These are phyloP conservation scores for Warburgia ugandensis DNA, from an alignment of 164 flowering plant species.

Conservation along the genomic window DNA sequence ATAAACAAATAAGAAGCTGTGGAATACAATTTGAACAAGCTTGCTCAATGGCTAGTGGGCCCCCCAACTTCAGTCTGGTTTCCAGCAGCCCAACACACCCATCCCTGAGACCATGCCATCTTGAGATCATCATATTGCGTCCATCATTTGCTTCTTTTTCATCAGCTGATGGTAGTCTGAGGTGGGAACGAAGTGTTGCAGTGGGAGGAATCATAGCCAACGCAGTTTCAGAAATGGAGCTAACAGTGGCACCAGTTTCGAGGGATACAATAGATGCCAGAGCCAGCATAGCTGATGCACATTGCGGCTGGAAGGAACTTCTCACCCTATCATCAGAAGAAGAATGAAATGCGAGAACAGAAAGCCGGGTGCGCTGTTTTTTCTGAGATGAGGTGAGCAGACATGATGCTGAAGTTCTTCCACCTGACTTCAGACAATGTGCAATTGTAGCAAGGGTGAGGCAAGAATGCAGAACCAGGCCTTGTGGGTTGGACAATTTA, in stretches of 20 bases:
- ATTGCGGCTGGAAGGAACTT: slow-evolving; percentile 44
- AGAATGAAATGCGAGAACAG: slow-evolving; percentile 59
- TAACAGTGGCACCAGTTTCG: slow-evolving; percentile 47
- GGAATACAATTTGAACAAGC: slow-evolving; percentile 81
- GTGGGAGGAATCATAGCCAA: slow-evolving; percentile 82
- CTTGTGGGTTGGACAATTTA: slow-evolving; percentile 43
- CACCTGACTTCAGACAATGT: slow-evolving; percentile 59
- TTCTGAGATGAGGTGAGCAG: slow-evolving; percentile 71
- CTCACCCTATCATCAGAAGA: slow-evolving; percentile 49
- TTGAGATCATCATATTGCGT: slow-evolving; percentile 41
- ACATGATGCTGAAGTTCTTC: slow-evolving; percentile 68
- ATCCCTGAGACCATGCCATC: slow-evolving; percentile 84
- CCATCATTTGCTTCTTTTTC: slow-evolving; percentile 24
- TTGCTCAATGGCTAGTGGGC: slow-evolving; percentile 81
- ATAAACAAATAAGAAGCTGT: slow-evolving; percentile 52
- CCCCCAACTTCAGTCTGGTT: slow-evolving; percentile 75
- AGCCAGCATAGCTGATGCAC: slow-evolving; percentile 87
- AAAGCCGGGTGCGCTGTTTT: slow-evolving; percentile 68
- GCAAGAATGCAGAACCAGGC: slow-evolving; percentile 58
- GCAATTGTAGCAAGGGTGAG: slow-evolving; percentile 70
- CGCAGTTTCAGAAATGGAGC: slow-evolving; percentile 59
- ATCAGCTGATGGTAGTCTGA: slow-evolving; percentile 31
- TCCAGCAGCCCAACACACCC: slow-evolving; percentile 86
- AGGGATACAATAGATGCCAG: slow-evolving; percentile 80
- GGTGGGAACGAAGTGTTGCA: slow-evolving; percentile 57